Base-by-base conservation (phyloP, 192 early-diverging fungal species). In the Oehlia diaphana region DNA sequence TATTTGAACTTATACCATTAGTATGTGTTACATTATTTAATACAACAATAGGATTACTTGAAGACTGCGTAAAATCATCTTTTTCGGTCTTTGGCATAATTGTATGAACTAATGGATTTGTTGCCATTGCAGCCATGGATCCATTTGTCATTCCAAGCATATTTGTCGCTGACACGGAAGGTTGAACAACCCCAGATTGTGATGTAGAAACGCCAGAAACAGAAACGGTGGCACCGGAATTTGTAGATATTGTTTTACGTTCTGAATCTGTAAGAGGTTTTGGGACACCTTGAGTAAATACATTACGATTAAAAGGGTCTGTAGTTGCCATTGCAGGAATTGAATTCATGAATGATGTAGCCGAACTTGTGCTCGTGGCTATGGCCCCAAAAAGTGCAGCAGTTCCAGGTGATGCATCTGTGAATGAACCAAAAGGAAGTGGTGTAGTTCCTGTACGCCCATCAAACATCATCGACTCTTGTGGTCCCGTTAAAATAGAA, bases 401-500 rank as follows among this genome's bases (percentile, higher is more conserved):
- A 3, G 80, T 76, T 68, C 79, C 77, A 37, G 81, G 65, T 4
- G 76, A 74, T 64, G 74, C 71, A 9, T 76, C 72, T 12, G 83
- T 39, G 35, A 67, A 80, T n/a, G 81, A 79, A 13, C 63, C 65
- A 19, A 73, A 78, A 35, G 49, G 16, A 49, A 78, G 63, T 6
- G 63, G 63, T 8, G 76, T 78, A 16, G 76, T 78, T n/a, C 76
- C 68, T 2, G 84, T 74, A 80, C 65, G 44, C 74, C 80, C 33
- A 58, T 82, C 79, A 73, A 83, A 83, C 21, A 80, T 63, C 35
- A 82, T 72, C 0, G 83, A 74, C 21, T 85, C 80, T 68, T 86
- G 85, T 1, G 93, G 93, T 0, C 92, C 92, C 23, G 89, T 88
- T 28, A 94, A 83, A 92, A 94, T 94, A 9, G 93, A 92, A 5